Evolutionary conservation across 257 asterid genomes (phyloP).

Genomic region (Solanum dulcamara): DNA sequence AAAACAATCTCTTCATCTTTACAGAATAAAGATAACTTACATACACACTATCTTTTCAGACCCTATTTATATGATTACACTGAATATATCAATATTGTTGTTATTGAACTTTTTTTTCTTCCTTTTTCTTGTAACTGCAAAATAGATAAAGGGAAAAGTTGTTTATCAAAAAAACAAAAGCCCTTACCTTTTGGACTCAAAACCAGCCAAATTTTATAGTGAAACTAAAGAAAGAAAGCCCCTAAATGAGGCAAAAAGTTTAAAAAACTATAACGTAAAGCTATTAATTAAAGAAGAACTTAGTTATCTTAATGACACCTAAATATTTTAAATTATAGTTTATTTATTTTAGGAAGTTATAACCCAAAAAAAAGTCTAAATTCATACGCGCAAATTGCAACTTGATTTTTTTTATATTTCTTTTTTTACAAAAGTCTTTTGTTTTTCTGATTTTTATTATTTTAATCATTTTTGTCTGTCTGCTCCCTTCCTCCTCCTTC

Average conservation of each 20-base stretch:
- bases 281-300: background rate
- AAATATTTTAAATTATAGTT: background rate
- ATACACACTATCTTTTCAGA: background rate
- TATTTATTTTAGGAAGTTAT: background rate
- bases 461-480: background rate
- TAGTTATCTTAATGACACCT: background rate
- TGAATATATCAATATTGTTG: background rate
- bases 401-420: background rate
- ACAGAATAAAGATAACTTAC: background rate
- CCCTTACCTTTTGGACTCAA: background rate
- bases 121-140: background rate
- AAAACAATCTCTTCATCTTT: background rate
- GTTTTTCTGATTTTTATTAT: background rate
- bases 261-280: background rate
- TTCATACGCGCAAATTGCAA: conserved; percentile 19
- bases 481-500: background rate
- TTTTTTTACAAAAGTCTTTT: background rate
- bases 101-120: background rate
- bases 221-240: background rate
- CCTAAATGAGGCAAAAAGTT: background rate
- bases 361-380: conserved; percentile 5
- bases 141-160: background rate
- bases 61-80: too few species aligned
- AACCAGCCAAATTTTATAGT: background rate
- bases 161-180: background rate